A percentile compares a stretch with the other conserved stretches of the same genome.
Conservation (phyloP, 495 filamentous ascomycete genomes). For the Neurospora africana region DNA sequence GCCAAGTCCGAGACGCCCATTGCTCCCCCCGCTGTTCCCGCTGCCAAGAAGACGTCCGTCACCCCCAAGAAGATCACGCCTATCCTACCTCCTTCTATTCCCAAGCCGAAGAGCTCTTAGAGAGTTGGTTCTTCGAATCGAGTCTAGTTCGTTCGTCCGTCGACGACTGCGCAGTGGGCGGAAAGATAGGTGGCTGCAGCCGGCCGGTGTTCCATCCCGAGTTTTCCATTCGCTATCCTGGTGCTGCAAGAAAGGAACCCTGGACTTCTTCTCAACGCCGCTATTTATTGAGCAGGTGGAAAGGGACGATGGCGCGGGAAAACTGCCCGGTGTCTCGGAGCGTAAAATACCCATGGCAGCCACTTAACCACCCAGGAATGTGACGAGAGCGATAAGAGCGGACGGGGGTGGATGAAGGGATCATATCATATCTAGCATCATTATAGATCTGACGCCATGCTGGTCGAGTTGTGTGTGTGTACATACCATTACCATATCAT, state of each 20-base stretch:
- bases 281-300: not conserved
- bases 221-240: too few species aligned
- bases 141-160: not conserved
- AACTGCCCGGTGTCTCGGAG: too few species aligned
- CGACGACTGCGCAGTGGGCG: not conserved
- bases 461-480: too few species aligned
- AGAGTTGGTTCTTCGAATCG: constrained; percentile 3
- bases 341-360: too few species aligned
- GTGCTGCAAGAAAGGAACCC: not conserved
- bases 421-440: too few species aligned
- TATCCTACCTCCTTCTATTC: constrained; percentile 22
- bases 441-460: too few species aligned
- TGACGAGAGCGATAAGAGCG: too few species aligned
- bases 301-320: too few species aligned
- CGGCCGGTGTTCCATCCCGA: not conserved
- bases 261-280: not conserved
- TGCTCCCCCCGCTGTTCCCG: constrained; percentile 15
- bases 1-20: constrained; percentile 18
- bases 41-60: constrained; percentile 7
- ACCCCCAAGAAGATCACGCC: constrained; percentile 27
- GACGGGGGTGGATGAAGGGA: too few species aligned
- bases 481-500: too few species aligned
- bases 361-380: too few species aligned
- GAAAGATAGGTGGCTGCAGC: not conserved
- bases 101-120: constrained; percentile 23